A percentile compares a stretch with the other conserved stretches of the same genome.
phyloP scores from a whole-genome alignment of 495 filamentous ascomycete species.

The Jackrogersella multiformis region DNA sequence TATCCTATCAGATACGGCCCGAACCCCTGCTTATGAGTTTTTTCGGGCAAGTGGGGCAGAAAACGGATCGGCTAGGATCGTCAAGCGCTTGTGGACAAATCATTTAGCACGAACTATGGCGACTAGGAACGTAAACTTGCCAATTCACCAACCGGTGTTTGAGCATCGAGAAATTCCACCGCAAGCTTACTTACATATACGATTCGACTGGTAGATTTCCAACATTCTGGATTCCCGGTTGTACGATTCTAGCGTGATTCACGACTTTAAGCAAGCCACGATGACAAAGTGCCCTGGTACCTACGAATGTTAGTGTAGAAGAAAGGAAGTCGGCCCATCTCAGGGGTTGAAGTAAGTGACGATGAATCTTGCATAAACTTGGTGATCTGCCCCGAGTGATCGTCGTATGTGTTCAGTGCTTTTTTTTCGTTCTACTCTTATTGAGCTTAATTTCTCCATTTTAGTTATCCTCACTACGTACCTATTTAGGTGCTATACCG shows the following conservation, averaged over 20 bases:
- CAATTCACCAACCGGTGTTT: slow-evolving; percentile 26
- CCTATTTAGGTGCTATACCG: slow-evolving; percentile 17
- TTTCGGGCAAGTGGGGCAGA: slow-evolving; percentile 30
- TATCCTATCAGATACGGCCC: slow-evolving; percentile 29
- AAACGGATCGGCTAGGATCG: background rate
- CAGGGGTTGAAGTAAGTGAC: slow-evolving; percentile 15
- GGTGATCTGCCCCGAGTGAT: slow-evolving; percentile 28
- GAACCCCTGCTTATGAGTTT: slow-evolving; percentile 13
- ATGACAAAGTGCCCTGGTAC: slow-evolving; percentile 6
- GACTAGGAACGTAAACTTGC: slow-evolving; percentile 26
- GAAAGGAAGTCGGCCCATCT: slow-evolving; percentile 12
- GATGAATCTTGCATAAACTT: slow-evolving; percentile 38
- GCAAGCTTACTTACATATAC: background rate
- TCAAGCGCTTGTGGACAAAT: slow-evolving; percentile 35
- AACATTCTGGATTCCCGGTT: slow-evolving; percentile 1
- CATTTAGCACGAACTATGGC: slow-evolving; percentile 13
- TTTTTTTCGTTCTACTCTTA: slow-evolving; percentile 14
- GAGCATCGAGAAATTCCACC: slow-evolving; percentile 21
- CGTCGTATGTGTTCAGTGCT: slow-evolving; percentile 14
- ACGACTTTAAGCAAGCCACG: slow-evolving; percentile 2
- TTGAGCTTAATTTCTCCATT: slow-evolving; percentile 15
- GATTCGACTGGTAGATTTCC: slow-evolving; percentile 1
- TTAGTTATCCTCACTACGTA: slow-evolving; percentile 3
- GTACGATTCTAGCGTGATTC: slow-evolving; percentile 17
- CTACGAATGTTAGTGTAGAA: background rate